Conservation (phyloP, 192 early-diverging fungal genomes). For the Podila minutissima region DNA sequence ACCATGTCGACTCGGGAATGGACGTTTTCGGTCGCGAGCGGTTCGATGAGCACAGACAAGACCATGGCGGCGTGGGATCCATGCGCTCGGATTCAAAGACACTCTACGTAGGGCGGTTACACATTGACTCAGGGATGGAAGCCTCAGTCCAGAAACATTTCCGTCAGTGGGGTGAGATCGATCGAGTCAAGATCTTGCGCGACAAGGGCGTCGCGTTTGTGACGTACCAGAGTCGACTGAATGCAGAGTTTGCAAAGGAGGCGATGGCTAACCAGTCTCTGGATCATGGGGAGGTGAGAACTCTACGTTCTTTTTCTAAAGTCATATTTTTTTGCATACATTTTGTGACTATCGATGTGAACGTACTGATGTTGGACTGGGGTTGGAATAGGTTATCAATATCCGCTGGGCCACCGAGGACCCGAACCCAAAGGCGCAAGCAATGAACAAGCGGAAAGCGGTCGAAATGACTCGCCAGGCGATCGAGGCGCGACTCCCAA, state of each 20-base stretch:
- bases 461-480: slow-evolving; percentile 65
- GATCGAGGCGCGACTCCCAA: slow-evolving; percentile 66
- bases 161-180: slow-evolving; percentile 79
- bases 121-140: slow-evolving; percentile 52
- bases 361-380: no score
- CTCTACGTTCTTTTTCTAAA: background rate
- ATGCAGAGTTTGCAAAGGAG: slow-evolving; percentile 91
- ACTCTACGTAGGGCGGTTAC: slow-evolving; percentile 80
- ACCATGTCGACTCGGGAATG: slow-evolving; percentile 64
- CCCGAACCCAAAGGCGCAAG: slow-evolving; percentile 70
- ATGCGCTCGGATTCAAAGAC: slow-evolving; percentile 79
- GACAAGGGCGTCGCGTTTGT: slow-evolving; percentile 86
- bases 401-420: slow-evolving; percentile 89
- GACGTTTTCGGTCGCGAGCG: slow-evolving; percentile 89
- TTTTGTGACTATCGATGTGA: background rate
- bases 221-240: slow-evolving; percentile 71
- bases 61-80: slow-evolving; percentile 77
- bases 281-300: slow-evolving; percentile 75
- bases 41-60: slow-evolving; percentile 67
- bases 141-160: slow-evolving; percentile 73
- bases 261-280: slow-evolving; percentile 87
- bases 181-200: slow-evolving; percentile 72
- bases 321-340: background rate
- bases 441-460: slow-evolving; percentile 65
- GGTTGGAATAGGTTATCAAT: slow-evolving; percentile 54